Conservation (phyloP, 345 rosid species). For the Streptanthus diversifolius region DNA sequence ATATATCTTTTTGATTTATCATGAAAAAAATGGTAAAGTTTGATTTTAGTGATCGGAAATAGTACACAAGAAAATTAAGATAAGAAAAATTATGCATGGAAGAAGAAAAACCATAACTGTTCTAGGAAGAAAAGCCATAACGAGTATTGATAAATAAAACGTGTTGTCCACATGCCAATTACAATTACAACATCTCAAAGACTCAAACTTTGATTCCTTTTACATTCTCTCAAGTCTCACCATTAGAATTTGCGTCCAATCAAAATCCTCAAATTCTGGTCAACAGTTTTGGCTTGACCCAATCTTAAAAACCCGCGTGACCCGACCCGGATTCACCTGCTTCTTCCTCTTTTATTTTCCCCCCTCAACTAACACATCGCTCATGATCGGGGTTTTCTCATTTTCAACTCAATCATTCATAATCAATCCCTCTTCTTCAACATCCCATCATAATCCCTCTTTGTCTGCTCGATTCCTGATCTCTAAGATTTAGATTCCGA, state of each 20-base stretch:
- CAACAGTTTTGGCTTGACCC: slow-evolving; percentile 29
- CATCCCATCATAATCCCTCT: slow-evolving; percentile 14
- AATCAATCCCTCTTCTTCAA: background rate
- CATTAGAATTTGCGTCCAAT: background rate
- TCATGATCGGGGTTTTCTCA: background rate
- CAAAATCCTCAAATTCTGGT: background rate
- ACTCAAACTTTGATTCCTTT: slow-evolving; percentile 16
- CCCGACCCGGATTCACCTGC: slow-evolving; percentile 30
- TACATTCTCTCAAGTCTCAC: background rate
- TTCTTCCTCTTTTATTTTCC: background rate
- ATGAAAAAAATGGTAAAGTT: background rate
- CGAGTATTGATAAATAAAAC: slow-evolving; percentile 49
- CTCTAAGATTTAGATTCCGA: slow-evolving; percentile 15
- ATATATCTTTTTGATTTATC: background rate
- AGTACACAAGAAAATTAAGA: background rate
- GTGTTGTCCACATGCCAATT: slow-evolving; percentile 42
- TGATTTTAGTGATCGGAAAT: background rate
- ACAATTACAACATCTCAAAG: slow-evolving; percentile 13
- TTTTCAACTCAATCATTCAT: background rate
- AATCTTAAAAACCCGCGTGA: background rate
- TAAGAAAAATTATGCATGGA: background rate
- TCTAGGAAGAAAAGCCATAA: background rate
- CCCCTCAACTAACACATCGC: slow-evolving; percentile 18
- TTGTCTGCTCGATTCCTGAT: slow-evolving; percentile 18
- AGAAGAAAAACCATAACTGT: background rate